Percentiles rank a stretch among this genome's conserved stretches.
Conservation (phyloP, 2,329 filamentous ascomycete genomes). For the Curvularia sp. region DNA sequence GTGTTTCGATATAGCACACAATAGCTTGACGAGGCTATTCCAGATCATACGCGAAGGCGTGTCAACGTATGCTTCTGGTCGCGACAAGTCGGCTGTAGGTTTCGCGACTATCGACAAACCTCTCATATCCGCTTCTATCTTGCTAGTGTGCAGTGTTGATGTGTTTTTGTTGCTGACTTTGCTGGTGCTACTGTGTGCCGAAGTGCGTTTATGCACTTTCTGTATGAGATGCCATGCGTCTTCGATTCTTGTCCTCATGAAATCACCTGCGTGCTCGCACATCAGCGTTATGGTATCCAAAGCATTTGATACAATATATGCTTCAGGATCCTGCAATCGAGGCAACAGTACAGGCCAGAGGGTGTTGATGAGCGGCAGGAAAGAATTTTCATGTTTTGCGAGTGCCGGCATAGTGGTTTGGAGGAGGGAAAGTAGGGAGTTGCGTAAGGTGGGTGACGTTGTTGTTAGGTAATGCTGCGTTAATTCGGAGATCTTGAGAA, state of each 20-base stretch:
- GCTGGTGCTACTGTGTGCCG: conserved; percentile 13
- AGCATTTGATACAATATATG: conserved; percentile 73
- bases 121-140: conserved; percentile 15
- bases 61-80: conserved; percentile 54
- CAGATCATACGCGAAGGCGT: conserved; percentile 68
- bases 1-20: conserved; percentile 67
- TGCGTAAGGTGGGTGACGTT: conserved; percentile 77
- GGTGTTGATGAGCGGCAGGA: conserved; percentile 86
- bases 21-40: conserved; percentile 65
- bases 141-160: conserved; percentile 4
- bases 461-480: conserved; percentile 92
- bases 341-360: conserved; percentile 83
- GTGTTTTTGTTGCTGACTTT: conserved; percentile 6
- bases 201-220: conserved; percentile 37
- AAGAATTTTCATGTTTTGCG: conserved; percentile 77
- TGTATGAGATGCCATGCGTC: conserved; percentile 70
- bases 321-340: conserved; percentile 70
- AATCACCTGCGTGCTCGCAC: conserved; percentile 77
- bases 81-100: conserved; percentile 6
- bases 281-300: conserved; percentile 72
- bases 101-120: conserved; percentile 7
- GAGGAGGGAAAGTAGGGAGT: conserved; percentile 79
- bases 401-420: conserved; percentile 75
- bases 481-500: conserved; percentile 80
- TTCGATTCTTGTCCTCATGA: conserved; percentile 77